Evolutionary conservation across 345 rosid species (phyloP).

Genomic region (Citrus unshiu): DNA sequence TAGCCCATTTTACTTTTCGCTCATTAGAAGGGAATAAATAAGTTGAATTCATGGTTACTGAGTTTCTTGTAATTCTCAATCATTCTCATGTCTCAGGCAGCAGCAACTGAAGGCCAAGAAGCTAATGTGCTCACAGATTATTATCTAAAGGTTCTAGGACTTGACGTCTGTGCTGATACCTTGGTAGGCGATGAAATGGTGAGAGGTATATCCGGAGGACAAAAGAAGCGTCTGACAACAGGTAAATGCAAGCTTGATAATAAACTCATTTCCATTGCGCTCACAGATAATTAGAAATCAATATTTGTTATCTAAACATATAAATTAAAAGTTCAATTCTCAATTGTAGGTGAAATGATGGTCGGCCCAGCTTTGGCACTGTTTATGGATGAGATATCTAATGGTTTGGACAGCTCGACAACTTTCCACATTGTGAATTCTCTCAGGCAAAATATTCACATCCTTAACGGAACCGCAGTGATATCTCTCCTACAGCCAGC

Average conservation of each 20-base stretch:
- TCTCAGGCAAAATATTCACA: slow-evolving; percentile 48
- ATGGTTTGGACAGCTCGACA: slow-evolving; percentile 80
- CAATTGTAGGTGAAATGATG: slow-evolving; percentile 58
- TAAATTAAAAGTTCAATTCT: neutral
- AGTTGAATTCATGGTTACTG: neutral
- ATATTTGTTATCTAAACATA: neutral
- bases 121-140: slow-evolving; percentile 51
- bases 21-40: neutral
- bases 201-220: slow-evolving; percentile 72
- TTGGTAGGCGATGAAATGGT: slow-evolving; percentile 56
- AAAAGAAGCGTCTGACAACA: slow-evolving; percentile 66
- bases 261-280: neutral
- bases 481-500: slow-evolving; percentile 86
- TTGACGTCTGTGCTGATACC: slow-evolving; percentile 64
- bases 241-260: slow-evolving; percentile 25
- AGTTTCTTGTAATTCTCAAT: neutral
- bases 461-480: slow-evolving; percentile 54
- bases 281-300: neutral
- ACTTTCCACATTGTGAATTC: slow-evolving; percentile 62
- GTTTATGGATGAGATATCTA: slow-evolving; percentile 80
- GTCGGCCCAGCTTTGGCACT: slow-evolving; percentile 65
- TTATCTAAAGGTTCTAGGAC: slow-evolving; percentile 56
- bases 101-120: slow-evolving; percentile 45
- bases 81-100: slow-evolving; percentile 32
- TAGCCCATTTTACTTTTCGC: neutral